These are phyloP conservation scores for Amphicarpaea edgeworthii DNA, from an alignment of 306 rosid genomes.

Conservation along the genomic window DNA sequence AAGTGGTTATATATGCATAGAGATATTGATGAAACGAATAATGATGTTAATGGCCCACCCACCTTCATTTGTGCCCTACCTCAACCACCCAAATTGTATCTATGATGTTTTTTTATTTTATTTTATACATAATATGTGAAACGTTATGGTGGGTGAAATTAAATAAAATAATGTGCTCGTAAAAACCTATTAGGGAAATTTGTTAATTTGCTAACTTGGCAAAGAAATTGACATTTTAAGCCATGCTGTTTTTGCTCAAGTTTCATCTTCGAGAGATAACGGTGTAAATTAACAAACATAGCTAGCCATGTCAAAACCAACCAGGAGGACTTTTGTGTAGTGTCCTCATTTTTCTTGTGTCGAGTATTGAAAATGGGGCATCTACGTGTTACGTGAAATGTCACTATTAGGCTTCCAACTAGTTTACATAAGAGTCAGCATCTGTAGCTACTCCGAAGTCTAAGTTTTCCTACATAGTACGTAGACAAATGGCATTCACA, in stretches of 20 bases:
- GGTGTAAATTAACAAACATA: neutral
- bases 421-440: neutral
- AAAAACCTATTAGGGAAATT: neutral
- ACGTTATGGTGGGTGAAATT: neutral
- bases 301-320: neutral
- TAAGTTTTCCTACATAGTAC: neutral
- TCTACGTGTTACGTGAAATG: neutral
- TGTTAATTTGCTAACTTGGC: neutral
- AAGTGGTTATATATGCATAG: neutral
- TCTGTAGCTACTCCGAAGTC: neutral
- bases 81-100: constrained; percentile 13
- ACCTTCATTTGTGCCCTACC: neutral
- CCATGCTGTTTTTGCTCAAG: neutral
- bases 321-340: neutral
- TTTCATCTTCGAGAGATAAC: neutral
- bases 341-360: neutral
- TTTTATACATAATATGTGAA: no score
- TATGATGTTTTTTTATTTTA: no score
- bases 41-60: neutral
- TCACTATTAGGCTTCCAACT: neutral
- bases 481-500: neutral
- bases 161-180: neutral
- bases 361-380: constrained; percentile 6
- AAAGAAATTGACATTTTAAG: neutral
- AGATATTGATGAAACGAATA: neutral